A percentile compares a stretch with the other conserved stretches of the same genome.
phyloP scores from a whole-genome alignment of 164 flowering plant genomes.

The Vitis rotundifolia region DNA sequence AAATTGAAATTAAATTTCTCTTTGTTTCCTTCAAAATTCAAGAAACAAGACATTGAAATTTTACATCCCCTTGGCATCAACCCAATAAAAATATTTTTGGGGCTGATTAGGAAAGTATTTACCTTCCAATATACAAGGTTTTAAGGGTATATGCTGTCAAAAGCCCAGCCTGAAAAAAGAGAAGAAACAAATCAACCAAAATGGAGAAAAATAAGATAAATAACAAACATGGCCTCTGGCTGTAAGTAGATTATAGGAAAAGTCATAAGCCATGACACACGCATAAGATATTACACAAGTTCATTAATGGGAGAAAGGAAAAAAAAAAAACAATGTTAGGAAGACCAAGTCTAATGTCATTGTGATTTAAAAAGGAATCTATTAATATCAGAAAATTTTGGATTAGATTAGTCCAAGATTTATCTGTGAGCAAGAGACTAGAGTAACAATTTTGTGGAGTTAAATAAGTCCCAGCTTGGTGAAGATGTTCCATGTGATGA shows the following conservation, averaged over 20 bases:
- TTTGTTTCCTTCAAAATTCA: not conserved
- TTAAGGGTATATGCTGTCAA: slow-evolving; percentile 70
- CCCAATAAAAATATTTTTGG: not conserved
- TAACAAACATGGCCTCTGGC: not conserved
- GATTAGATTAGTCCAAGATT: not conserved
- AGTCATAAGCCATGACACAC: too few species aligned
- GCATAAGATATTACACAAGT: too few species aligned
- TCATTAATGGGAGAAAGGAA: too few species aligned
- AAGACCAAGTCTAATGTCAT: not conserved
- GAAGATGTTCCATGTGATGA: too few species aligned
- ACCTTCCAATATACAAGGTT: slow-evolving; percentile 76
- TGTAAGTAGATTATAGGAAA: too few species aligned
- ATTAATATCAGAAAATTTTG: too few species aligned
- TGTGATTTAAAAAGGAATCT: too few species aligned
- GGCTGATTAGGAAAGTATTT: slow-evolving; percentile 10
- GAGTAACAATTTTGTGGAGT: too few species aligned
- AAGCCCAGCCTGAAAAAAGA: slow-evolving; percentile 60
- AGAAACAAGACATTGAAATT: not conserved
- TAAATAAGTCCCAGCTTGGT: too few species aligned
- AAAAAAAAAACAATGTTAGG: not conserved
- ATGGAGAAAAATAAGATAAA: not conserved
- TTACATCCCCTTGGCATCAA: not conserved
- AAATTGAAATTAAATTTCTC: slow-evolving; percentile 6
- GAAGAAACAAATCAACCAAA: not conserved
- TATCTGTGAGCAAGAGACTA: not conserved